Percentiles rank a stretch among this genome's conserved stretches.
Conservation (phyloP, 306 rosid genomes). For the Abrus pulchellus region DNA sequence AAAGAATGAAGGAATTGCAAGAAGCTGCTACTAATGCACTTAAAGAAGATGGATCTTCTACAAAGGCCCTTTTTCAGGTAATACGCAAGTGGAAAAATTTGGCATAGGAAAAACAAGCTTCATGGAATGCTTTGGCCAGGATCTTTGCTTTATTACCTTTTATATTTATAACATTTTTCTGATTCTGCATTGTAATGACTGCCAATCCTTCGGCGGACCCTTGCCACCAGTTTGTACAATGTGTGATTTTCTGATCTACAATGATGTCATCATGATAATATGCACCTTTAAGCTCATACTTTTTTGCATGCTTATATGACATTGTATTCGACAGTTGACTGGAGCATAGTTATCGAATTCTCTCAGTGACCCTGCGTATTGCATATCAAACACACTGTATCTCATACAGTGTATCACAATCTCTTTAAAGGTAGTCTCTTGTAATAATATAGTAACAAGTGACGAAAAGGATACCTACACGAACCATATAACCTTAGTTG, state of each 20-base stretch:
- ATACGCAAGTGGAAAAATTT: constrained; percentile 42
- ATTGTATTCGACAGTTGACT: background rate
- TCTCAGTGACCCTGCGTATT: too few relatives aligned
- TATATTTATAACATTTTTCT: too few relatives aligned
- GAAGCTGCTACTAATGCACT: constrained; percentile 23
- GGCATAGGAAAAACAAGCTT: background rate
- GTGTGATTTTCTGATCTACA: background rate
- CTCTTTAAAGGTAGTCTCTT: too few relatives aligned
- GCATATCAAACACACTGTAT: too few relatives aligned
- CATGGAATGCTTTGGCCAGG: background rate
- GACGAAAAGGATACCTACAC: too few relatives aligned
- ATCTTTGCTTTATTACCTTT: background rate
- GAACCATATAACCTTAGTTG: too few relatives aligned
- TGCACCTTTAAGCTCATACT: background rate
- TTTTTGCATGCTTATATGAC: background rate
- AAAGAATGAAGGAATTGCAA: constrained; percentile 25
- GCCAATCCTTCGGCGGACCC: background rate
- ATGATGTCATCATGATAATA: background rate
- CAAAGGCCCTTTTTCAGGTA: constrained; percentile 23
- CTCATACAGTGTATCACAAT: too few relatives aligned
- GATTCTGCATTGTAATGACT: background rate
- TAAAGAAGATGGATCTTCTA: constrained; percentile 42
- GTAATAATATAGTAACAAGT: too few relatives aligned
- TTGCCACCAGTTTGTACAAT: background rate
- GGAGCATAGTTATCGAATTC: background rate